Conservation (phyloP, 2,329 filamentous ascomycete species). For the Fusarium camptoceras region DNA sequence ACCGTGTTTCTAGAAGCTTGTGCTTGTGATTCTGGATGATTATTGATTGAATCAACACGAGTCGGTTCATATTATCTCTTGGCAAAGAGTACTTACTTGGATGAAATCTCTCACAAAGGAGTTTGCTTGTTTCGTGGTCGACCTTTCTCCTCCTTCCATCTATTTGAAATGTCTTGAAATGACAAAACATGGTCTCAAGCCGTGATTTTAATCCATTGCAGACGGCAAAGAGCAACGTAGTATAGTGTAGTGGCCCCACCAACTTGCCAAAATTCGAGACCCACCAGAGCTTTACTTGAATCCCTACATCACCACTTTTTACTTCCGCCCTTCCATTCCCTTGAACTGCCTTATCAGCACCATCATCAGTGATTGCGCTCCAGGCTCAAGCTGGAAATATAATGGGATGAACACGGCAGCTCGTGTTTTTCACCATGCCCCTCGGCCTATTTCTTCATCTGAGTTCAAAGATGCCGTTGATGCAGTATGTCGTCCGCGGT, state of each 20-base stretch:
- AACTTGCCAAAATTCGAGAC: conserved; percentile 21
- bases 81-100: neutral
- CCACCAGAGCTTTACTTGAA: conserved; percentile 33
- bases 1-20: conserved; percentile 26
- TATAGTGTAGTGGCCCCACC: conserved; percentile 21
- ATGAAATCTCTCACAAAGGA: neutral
- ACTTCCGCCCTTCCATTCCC: neutral
- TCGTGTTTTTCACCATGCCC: conserved; percentile 53
- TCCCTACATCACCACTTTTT: conserved; percentile 30
- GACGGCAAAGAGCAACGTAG: neutral
- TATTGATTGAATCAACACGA: neutral
- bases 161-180: neutral
- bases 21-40: conserved; percentile 18
- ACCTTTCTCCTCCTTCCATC: neutral
- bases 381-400: conserved; percentile 29
- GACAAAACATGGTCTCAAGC: neutral
- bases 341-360: neutral
- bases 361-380: conserved; percentile 25
- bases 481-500: conserved; percentile 63
- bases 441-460: conserved; percentile 52
- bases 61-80: conserved; percentile 3
- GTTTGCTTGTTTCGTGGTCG: neutral
- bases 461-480: conserved; percentile 62
- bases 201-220: neutral
- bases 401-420: conserved; percentile 53